A percentile compares a stretch with the other conserved stretches of the same genome.
These are phyloP conservation scores for Monilinia laxa DNA, from an alignment of 2,329 filamentous ascomycete species.

Conservation along the genomic window DNA sequence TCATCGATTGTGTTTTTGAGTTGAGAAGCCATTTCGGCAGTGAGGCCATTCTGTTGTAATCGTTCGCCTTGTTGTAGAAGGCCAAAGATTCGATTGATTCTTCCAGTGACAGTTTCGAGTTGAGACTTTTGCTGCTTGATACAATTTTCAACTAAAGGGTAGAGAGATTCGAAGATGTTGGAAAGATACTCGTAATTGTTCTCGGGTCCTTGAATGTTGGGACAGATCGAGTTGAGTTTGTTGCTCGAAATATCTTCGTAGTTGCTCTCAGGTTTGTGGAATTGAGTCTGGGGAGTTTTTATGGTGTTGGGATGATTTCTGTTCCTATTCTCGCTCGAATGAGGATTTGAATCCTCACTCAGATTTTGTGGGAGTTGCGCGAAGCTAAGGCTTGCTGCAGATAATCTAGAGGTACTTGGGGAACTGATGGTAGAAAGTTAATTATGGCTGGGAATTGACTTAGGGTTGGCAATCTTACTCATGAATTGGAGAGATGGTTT, in stretches of 20 bases:
- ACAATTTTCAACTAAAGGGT: background rate
- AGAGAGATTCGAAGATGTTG: conserved; percentile 4
- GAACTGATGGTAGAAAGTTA: background rate
- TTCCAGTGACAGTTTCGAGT: background rate
- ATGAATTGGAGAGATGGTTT: background rate
- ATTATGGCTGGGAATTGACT: background rate
- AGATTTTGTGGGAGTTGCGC: background rate
- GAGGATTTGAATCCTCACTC: background rate
- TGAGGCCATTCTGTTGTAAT: background rate
- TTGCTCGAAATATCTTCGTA: background rate
- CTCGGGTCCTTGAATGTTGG: background rate
- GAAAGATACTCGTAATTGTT: background rate
- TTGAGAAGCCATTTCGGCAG: conserved; percentile 1
- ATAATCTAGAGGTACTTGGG: background rate
- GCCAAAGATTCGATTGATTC: background rate
- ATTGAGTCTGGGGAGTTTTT: background rate
- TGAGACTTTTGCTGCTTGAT: conserved; percentile 7
- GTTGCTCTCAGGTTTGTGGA: background rate
- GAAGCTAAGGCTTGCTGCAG: background rate
- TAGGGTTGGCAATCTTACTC: too few relatives aligned
- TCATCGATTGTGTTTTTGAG: background rate
- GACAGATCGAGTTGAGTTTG: background rate
- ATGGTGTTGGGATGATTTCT: background rate
- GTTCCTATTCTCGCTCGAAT: background rate
- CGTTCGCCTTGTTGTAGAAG: conserved; percentile 2